Conservation (phyloP, 441 rosid genomes). For the Mallotus repandus region DNA sequence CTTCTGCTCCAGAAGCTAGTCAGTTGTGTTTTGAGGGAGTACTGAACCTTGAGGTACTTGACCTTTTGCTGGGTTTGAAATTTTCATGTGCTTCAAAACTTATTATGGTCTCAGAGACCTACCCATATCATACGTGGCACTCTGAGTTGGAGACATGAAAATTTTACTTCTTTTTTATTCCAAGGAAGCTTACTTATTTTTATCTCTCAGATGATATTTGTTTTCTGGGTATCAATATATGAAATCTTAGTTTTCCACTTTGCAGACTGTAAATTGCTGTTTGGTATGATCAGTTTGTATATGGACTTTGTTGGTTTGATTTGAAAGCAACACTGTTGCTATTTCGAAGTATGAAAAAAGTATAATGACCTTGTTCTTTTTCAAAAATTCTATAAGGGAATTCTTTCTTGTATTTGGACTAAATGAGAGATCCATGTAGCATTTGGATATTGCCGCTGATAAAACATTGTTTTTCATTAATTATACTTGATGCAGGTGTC, state of each 20-base stretch:
- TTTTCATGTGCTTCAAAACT: too few relatives aligned
- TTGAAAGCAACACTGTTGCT: neutral
- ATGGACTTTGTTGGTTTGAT: neutral
- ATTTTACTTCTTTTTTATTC: neutral
- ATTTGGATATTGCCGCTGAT: neutral
- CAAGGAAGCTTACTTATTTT: too few relatives aligned
- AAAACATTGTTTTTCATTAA: neutral
- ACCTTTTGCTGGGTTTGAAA: neutral
- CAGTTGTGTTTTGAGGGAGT: neutral
- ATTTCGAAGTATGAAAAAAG: neutral
- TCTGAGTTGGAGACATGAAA: neutral
- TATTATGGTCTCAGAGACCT: neutral
- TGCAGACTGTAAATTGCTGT: neutral
- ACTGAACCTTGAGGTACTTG: neutral
- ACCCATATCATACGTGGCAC: neutral
- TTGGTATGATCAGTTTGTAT: neutral
- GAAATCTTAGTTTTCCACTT: neutral
- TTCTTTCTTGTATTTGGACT: neutral
- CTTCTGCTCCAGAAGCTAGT: neutral
- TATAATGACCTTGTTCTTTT: neutral
- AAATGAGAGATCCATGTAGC: neutral
- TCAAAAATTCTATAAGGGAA: neutral
- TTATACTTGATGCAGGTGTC: slow-evolving; percentile 61
- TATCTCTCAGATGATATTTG: neutral
- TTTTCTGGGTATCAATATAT: neutral